phyloP scores from a whole-genome alignment of 202 grass and related monocot genomes.

The Carex sylvatica region DNA sequence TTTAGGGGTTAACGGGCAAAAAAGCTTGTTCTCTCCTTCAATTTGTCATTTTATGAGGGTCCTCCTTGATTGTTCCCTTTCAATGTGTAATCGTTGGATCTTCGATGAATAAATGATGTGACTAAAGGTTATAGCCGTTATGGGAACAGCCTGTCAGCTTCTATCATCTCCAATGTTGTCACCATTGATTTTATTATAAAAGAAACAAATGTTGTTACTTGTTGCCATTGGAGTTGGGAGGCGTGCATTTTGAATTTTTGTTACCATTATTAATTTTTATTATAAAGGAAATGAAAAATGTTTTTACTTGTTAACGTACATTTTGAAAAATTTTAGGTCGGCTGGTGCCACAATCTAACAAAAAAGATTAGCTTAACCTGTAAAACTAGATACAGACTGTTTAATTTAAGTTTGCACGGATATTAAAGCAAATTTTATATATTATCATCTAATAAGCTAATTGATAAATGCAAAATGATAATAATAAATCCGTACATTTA shows the following conservation, averaged over 20 bases:
- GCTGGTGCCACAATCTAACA: no score
- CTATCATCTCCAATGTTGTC: slow-evolving; percentile 13
- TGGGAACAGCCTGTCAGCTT: background rate
- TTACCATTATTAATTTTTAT: background rate
- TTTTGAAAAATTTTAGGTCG: background rate
- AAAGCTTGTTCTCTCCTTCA: background rate
- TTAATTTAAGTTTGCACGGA: no score
- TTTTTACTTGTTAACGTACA: background rate
- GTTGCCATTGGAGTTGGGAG: background rate
- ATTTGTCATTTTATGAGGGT: background rate
- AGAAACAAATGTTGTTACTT: background rate
- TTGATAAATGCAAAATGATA: no score
- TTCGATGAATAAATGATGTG: slow-evolving; percentile 34
- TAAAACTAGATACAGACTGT: no score
- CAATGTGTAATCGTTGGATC: slow-evolving; percentile 13
- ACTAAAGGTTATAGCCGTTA: slow-evolving; percentile 33
- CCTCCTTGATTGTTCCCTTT: background rate
- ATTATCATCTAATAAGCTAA: no score
- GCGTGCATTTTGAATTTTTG: background rate
- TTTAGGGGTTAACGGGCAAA: slow-evolving; percentile 9
- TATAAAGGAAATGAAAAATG: background rate
- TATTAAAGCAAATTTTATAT: no score
- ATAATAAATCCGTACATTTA: no score
- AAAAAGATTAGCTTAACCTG: no score
- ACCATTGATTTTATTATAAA: background rate